Evolutionary conservation across 176 grass and related monocot genomes (phyloP), one percentile per base, ranked within the genome.

Genomic region (Musa troglodytarum): DNA sequence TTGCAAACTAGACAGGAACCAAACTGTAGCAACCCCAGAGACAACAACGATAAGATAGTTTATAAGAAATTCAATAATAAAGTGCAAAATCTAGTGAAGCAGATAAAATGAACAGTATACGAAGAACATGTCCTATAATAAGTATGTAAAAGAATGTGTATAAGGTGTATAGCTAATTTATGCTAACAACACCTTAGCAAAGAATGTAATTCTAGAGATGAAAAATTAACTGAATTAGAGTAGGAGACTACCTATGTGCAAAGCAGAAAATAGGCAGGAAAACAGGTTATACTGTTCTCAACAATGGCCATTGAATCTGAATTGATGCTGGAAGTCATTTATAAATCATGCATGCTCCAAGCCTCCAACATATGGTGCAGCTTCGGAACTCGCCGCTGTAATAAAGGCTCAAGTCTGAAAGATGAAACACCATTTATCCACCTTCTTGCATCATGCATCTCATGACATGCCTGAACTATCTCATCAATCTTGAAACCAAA

Each of bases 381-480:
- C 54, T 92, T 87, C 17, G 81, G 89, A 55, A 81, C 79, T 86
- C 87, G 92, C 69, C 89, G 72, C 72, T 85, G 81, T 83, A 96
- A 86, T 23, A 96, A 85, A 80, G 93, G 93, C 61, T 96, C 87
- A 77, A 96, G 93, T 10, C 87, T 88, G 25, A 96, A 92, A 50
- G 93, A 96, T 85, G 93, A 78, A 79, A 85, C 66, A 76, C 89
- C 83, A 66, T 59, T 76, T 51, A 96, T 54, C 89, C 93, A 92
- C 62, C 81, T 79, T 80, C 92, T 92, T 63, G 86, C 84, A 81
- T 96, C 93, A 77, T 96, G 90, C 89, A 90, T 92, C 67, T 96
- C 89, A 83, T 96, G 90, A 87, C 89, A 96, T 72, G 89, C 89
- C 79, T 96, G 87, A 58, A 96, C 82, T 72, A 96, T 96, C 79